Percentiles rank a stretch among this genome's conserved stretches.
These are phyloP conservation scores for Leccinum broughii DNA, from an alignment of 768 basidiomycete species.

Conservation along the genomic window DNA sequence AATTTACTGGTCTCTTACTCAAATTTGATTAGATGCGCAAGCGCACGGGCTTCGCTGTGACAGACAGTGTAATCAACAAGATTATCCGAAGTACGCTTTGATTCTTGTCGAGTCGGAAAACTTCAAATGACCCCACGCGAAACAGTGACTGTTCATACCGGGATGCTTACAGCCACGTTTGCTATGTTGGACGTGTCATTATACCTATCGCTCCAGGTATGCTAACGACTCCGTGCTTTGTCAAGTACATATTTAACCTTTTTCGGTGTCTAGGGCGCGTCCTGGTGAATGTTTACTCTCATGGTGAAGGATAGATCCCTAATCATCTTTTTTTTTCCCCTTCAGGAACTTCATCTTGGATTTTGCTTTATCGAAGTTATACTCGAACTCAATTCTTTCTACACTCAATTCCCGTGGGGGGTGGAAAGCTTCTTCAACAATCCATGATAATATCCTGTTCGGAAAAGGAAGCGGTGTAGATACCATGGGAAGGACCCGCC, in stretches of 20 bases:
- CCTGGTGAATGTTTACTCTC: slow-evolving; percentile 20
- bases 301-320: not conserved
- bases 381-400: slow-evolving; percentile 27
- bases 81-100: slow-evolving; percentile 40
- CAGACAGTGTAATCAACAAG: slow-evolving; percentile 39
- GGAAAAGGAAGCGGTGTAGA: not conserved
- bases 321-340: not conserved
- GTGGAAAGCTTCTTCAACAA: slow-evolving; percentile 13
- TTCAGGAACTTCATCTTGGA: slow-evolving; percentile 24
- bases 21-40: slow-evolving; percentile 32
- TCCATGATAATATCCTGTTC: slow-evolving; percentile 13
- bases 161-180: slow-evolving; percentile 17
- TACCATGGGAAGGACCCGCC: not conserved
- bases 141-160: slow-evolving; percentile 33
- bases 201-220: slow-evolving; percentile 21
- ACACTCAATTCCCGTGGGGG: slow-evolving; percentile 22
- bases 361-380: slow-evolving; percentile 28
- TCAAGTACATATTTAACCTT: not conserved
- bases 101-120: not conserved
- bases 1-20: not conserved
- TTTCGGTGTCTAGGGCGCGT: slow-evolving; percentile 10
- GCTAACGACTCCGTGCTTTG: not conserved
- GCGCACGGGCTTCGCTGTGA: slow-evolving; percentile 43
- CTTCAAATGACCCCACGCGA: not conserved
- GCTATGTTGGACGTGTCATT: slow-evolving; percentile 22